These are phyloP conservation scores for Cucurbita moschata DNA, from an alignment of 306 rosid genomes.

Conservation along the genomic window DNA sequence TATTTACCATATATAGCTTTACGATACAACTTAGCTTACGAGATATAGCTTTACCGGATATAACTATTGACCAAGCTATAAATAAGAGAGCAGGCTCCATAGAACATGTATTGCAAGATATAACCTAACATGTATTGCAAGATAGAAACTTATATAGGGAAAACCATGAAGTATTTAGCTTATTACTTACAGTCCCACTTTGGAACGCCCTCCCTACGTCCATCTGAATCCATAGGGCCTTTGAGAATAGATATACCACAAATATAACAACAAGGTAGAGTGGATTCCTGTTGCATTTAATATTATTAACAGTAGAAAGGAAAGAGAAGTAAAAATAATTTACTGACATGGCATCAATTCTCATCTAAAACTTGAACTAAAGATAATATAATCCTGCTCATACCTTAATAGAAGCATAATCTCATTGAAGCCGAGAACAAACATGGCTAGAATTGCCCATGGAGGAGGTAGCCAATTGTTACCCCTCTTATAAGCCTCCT, in stretches of 20 bases:
- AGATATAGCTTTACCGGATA: no score
- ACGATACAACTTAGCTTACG: no score
- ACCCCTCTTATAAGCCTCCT: slow-evolving; percentile 75
- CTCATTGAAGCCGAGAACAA: slow-evolving; percentile 74
- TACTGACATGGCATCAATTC: neutral
- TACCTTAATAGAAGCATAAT: slow-evolving; percentile 68
- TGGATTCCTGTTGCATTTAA: slow-evolving; percentile 58
- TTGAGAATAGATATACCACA: slow-evolving; percentile 43
- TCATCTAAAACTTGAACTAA: neutral
- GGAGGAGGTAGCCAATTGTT: slow-evolving; percentile 90
- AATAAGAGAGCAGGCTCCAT: no score
- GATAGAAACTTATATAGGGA: neutral
- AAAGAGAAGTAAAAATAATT: neutral
- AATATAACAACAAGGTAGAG: slow-evolving; percentile 45
- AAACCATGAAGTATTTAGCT: neutral
- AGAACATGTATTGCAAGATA: no score
- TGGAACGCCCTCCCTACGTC: slow-evolving; percentile 51
- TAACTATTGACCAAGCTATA: no score
- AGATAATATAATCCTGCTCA: neutral
- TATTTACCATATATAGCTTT: no score
- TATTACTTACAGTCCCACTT: slow-evolving; percentile 56
- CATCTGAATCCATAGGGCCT: slow-evolving; percentile 77
- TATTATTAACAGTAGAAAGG: neutral
- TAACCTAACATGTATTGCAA: neutral
- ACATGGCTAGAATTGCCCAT: slow-evolving; percentile 71